Base-by-base conservation (phyloP, 805 yeast genomes). In the Hyphopichia homilentoma region DNA sequence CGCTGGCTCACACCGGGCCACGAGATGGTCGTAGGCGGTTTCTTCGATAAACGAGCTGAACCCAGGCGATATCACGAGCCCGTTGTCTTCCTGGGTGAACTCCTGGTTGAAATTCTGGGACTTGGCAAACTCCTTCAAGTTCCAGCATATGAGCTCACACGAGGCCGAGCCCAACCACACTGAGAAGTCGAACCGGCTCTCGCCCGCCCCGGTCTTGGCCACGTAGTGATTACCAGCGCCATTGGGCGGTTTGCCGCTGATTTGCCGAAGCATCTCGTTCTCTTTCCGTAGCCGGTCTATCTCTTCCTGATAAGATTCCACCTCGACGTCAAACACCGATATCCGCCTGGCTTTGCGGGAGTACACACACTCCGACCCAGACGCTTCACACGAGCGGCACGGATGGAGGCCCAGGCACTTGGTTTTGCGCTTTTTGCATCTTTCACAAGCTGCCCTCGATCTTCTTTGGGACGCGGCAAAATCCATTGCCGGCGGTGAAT, bases 351-450 rank as follows among this genome's bases (percentile, higher is more conserved):
- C 45, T 30, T 48, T 54, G 26, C 50, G 32, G 13, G 47, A 43
- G 21, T 45, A 55, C 12, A 39, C 33, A 38, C 61, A 56, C 22
- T 38, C 44, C 4, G 19, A 13, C 5, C 43, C 39, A 2, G 38
- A 33, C 4, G 30, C 24, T 4, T 31, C 9, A 31, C 60, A 56
- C 1, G 45, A 17, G 11, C 34, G 33, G 32, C 61, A 56, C 1
- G 61, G 61, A 11, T 27, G 28, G 7, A 34, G 37, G 1, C 60
- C 60, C 2, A 52, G 36, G 27, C 61, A 56, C 30, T 51, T 50
- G 1, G 57, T 50, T 36, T 54, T 55, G n/a, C 61, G 34, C n/a
- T 27, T 30, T 18, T 52, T 36, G 29, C 61, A 55, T 19, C 58
- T 36, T 3, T 38, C 29, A 35, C 61, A 55, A 2, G 60, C 59